Conservation (phyloP, 1,284 basidiomycete genomes). For the Irpex lacteus region DNA sequence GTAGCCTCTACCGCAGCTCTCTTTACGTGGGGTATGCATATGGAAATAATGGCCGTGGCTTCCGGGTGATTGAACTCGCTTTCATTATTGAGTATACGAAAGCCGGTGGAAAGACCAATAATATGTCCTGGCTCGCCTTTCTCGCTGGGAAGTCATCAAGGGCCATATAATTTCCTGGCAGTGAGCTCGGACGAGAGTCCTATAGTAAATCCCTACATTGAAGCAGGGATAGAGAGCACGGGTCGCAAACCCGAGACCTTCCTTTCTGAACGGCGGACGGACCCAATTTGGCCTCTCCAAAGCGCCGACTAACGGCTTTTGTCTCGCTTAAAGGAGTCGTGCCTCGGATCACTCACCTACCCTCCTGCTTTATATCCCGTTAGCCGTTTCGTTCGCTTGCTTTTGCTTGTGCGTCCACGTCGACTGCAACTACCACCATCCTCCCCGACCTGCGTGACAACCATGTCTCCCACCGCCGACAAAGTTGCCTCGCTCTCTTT, state of each 20-base stretch:
- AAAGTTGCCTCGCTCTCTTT: slow-evolving; percentile 10
- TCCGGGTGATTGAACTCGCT: background rate
- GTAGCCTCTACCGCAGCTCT: background rate
- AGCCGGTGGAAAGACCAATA: too few species aligned
- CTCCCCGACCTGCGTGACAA: background rate
- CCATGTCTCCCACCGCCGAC: background rate
- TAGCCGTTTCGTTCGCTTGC: background rate
- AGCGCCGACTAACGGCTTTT: background rate
- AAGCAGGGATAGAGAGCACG: background rate
- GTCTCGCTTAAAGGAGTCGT: background rate
- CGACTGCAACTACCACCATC: background rate
- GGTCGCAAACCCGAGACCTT: background rate
- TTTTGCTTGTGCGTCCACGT: background rate
- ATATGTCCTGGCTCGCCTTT: too few species aligned
- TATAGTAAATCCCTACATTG: background rate
- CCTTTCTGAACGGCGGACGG: background rate
- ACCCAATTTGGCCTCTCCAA: background rate
- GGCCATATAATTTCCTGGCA: too few species aligned
- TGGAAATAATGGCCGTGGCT: background rate
- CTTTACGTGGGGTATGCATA: background rate
- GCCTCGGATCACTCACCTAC: background rate
- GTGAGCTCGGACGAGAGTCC: background rate
- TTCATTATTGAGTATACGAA: background rate
- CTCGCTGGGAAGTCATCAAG: too few species aligned
- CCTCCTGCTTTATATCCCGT: background rate